Evolutionary conservation across 2,329 filamentous ascomycete species (phyloP).

Genomic region (Alternaria sp.): DNA sequence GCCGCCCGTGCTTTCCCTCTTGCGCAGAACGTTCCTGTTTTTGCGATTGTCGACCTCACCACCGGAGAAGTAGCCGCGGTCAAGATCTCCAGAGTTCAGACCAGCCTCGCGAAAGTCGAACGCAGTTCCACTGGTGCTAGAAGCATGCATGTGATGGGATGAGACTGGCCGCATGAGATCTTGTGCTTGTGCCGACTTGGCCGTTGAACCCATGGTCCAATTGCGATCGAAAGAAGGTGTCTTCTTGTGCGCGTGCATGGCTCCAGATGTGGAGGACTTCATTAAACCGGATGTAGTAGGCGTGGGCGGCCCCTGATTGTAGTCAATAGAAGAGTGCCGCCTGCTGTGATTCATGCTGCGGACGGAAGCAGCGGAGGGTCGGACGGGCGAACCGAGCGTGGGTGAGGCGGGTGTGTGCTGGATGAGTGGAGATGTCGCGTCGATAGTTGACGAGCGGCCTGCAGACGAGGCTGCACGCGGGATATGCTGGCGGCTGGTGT

Average conservation of each 20-base stretch:
- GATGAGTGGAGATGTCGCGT: slow-evolving; percentile 54
- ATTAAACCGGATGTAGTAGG: slow-evolving; percentile 28
- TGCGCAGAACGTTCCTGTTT: slow-evolving; percentile 73
- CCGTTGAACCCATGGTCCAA: slow-evolving; percentile 62
- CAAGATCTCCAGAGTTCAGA: slow-evolving; percentile 64
- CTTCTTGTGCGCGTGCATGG: slow-evolving; percentile 57
- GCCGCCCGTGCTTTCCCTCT: slow-evolving; percentile 70
- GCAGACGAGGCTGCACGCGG: slow-evolving; percentile 46
- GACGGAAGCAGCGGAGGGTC: slow-evolving; percentile 82
- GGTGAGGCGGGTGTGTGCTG: slow-evolving; percentile 54
- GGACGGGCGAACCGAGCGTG: slow-evolving; percentile 52
- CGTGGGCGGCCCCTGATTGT: slow-evolving; percentile 54
- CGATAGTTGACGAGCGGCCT: slow-evolving; percentile 42
- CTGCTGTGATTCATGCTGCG: slow-evolving; percentile 84
- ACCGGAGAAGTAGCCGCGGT: slow-evolving; percentile 93
- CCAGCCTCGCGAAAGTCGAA: slow-evolving; percentile 40
- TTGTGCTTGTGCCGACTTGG: slow-evolving; percentile 37
- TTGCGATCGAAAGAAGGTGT: slow-evolving; percentile 66
- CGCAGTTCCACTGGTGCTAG: slow-evolving; percentile 40
- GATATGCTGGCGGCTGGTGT: slow-evolving; percentile 35
- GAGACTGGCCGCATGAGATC: slow-evolving; percentile 44
- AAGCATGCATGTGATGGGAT: slow-evolving; percentile 42
- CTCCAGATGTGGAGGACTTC: slow-evolving; percentile 30
- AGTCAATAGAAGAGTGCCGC: slow-evolving; percentile 87
- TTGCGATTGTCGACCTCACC: slow-evolving; percentile 80